Conservation (phyloP, 768 basidiomycete species). For the Thelephora aurantiotincta region DNA sequence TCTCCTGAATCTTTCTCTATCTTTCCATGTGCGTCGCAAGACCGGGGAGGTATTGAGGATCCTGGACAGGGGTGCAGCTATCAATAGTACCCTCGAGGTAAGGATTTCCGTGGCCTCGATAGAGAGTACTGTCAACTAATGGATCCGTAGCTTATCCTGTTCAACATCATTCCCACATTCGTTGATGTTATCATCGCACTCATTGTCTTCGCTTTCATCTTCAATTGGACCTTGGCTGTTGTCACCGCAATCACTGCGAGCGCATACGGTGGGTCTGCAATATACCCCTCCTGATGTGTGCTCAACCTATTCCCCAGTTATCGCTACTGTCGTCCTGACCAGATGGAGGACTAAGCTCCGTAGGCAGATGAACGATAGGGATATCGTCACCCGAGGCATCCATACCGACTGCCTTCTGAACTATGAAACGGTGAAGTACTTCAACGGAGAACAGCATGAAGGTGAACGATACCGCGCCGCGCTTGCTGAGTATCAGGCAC, state of each 20-base stretch:
- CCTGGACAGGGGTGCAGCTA: constrained; percentile 71
- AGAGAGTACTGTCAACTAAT: neutral
- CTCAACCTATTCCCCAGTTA: constrained; percentile 21
- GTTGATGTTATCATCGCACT: constrained; percentile 67
- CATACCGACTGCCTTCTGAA: constrained; percentile 72
- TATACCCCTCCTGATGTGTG: constrained; percentile 1
- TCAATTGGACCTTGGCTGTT: constrained; percentile 52
- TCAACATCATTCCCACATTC: constrained; percentile 72
- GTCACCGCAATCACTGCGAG: constrained; percentile 64
- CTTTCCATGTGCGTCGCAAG: constrained; percentile 71
- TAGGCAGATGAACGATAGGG: constrained; percentile 69
- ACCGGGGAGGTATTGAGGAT: constrained; percentile 79
- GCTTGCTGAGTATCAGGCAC: constrained; percentile 54
- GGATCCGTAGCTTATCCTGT: constrained; percentile 49
- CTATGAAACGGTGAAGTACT: constrained; percentile 82
- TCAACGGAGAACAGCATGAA: constrained; percentile 77
- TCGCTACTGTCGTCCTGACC: constrained; percentile 42
- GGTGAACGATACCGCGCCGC: constrained; percentile 56
- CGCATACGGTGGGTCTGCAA: constrained; percentile 41
- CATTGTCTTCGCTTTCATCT: constrained; percentile 44
- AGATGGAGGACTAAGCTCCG: constrained; percentile 63
- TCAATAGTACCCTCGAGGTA: constrained; percentile 70
- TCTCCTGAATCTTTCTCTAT: constrained; percentile 72
- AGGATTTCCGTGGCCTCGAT: constrained; percentile 1
- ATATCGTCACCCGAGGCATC: constrained; percentile 70